phyloP scores from a whole-genome alignment of 768 basidiomycete species.

The Cantharellus cinnabarinus region DNA sequence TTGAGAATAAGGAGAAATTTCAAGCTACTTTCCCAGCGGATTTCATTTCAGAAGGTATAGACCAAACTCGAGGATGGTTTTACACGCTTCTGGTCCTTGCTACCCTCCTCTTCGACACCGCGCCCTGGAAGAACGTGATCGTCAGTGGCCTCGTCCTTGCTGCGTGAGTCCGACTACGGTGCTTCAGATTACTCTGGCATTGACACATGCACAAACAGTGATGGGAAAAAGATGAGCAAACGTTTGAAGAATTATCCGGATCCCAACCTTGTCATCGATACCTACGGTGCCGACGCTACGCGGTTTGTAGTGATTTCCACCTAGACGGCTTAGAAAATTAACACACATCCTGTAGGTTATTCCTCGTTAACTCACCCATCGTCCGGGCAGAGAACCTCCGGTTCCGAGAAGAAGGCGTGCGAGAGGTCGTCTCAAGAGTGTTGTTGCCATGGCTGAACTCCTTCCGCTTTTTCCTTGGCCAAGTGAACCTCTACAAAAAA shows the following conservation, averaged over 20 bases:
- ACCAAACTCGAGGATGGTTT: constrained; percentile 99
- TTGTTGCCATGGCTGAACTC: constrained; percentile 96
- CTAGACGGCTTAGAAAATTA: not conserved
- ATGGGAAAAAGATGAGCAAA: constrained; percentile 99
- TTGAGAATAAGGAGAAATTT: constrained; percentile 85
- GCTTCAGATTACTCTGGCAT: not conserved
- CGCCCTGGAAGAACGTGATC: constrained; percentile 97
- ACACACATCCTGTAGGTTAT: constrained; percentile 40
- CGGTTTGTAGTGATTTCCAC: constrained; percentile 26
- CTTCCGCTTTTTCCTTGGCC: constrained; percentile 98
- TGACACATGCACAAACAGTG: constrained; percentile 24
- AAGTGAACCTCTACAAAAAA: constrained; percentile 73
- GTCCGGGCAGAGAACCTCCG: constrained; percentile 94
- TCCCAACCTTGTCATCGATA: constrained; percentile 72
- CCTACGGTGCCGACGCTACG: constrained; percentile 89
- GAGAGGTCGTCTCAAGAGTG: constrained; percentile 90
- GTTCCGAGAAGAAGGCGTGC: constrained; percentile 95
- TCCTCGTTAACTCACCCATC: constrained; percentile 96
- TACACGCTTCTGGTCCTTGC: constrained; percentile 91
- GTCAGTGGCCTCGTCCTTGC: constrained; percentile 91
- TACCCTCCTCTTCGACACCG: constrained; percentile 82
- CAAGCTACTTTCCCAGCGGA: constrained; percentile 79
- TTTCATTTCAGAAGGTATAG: constrained; percentile 95
- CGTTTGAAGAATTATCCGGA: constrained; percentile 93
- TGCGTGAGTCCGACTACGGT: constrained; percentile 31